Evolutionary conservation across 1,139 yeast genomes (phyloP).

Genomic region (Candida frijolesensis): DNA sequence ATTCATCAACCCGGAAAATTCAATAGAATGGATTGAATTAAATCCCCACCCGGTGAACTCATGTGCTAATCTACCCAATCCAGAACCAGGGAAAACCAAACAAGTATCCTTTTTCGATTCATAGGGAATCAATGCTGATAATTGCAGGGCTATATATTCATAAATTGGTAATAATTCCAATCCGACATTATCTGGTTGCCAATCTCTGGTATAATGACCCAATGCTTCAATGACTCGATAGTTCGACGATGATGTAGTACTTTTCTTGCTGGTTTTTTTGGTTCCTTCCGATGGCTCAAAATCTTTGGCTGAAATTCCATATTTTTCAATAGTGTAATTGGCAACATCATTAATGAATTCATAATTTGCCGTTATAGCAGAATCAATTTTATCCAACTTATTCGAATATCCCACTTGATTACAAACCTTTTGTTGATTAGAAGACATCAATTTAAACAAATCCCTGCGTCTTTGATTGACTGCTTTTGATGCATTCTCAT

Average conservation of each 20-base stretch:
- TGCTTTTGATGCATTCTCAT: constrained; percentile 39
- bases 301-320: constrained; percentile 41
- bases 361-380: constrained; percentile 47
- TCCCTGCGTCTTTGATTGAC: constrained; percentile 49
- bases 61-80: constrained; percentile 72
- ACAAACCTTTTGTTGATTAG: constrained; percentile 58
- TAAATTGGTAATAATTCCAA: constrained; percentile 56
- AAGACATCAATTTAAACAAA: constrained; percentile 50
- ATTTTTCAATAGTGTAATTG: constrained; percentile 35
- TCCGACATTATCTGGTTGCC: constrained; percentile 46
- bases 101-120: constrained; percentile 37
- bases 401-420: constrained; percentile 56
- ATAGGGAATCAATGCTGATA: constrained; percentile 30
- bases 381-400: constrained; percentile 52
- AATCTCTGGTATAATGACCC: constrained; percentile 76
- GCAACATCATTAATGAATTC: constrained; percentile 48
- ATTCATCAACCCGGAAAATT: constrained; percentile 72
- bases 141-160: constrained; percentile 43
- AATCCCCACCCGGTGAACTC: constrained; percentile 50
- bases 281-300: constrained; percentile 33
- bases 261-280: constrained; percentile 12
- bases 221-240: constrained; percentile 69
- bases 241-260: constrained; percentile 36
- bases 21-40: constrained; percentile 65
- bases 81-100: constrained; percentile 77